phyloP scores from a whole-genome alignment of 192 early-diverging fungal species.

The Podila epigama region DNA sequence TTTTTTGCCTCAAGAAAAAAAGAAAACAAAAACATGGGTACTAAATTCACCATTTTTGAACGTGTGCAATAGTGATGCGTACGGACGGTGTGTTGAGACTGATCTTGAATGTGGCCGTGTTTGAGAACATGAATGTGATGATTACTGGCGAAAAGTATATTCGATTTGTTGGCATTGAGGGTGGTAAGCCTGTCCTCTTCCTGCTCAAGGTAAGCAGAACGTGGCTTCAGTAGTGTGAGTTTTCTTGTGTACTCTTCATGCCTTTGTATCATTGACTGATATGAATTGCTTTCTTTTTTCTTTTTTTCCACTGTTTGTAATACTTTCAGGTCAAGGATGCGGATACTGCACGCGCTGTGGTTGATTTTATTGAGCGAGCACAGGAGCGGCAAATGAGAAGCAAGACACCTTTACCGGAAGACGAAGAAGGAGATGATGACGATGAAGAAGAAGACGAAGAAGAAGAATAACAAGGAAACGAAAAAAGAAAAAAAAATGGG shows the following conservation, averaged over 20 bases:
- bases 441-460: not conserved
- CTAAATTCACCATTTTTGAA: not conserved
- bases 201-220: constrained; percentile 33
- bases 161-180: constrained; percentile 38
- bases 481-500: not conserved
- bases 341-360: constrained; percentile 2
- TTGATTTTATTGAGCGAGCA: constrained; percentile 16
- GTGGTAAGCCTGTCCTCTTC: constrained; percentile 22
- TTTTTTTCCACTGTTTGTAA: too few relatives aligned
- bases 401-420: not conserved
- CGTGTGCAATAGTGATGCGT: constrained; percentile 22
- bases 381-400: constrained; percentile 22
- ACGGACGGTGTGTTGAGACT: constrained; percentile 37
- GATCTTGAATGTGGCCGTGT: constrained; percentile 35
- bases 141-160: constrained; percentile 45
- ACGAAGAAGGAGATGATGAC: not conserved
- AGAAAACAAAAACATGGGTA: not conserved
- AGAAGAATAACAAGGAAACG: not conserved
- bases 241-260: not conserved
- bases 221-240: too few relatives aligned
- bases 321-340: constrained; percentile 40
- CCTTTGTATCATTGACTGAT: not conserved
- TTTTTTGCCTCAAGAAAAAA: not conserved
- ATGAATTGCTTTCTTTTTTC: not conserved
- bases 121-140: constrained; percentile 28